Percentiles rank a stretch among this genome's conserved stretches.
These are phyloP conservation scores for Bipolaris sorokiniana DNA, from an alignment of 2,329 filamentous ascomycete genomes.

Conservation along the genomic window DNA sequence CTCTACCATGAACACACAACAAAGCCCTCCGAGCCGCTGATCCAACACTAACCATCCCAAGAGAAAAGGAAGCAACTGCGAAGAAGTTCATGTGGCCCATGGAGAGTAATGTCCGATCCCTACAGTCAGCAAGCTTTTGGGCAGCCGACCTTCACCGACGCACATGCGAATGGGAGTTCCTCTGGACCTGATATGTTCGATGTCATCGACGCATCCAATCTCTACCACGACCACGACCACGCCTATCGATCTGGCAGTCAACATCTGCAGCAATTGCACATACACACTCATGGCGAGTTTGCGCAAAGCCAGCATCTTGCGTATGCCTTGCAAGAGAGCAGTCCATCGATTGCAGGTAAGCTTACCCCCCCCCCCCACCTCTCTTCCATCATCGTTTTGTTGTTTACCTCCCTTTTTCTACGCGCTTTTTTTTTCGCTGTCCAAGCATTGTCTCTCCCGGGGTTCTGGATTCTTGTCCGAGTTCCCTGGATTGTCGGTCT, in stretches of 20 bases:
- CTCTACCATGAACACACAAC: slow-evolving; percentile 25
- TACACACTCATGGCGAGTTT: slow-evolving; percentile 25
- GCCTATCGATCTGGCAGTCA: slow-evolving; percentile 27
- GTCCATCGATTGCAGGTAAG: slow-evolving; percentile 33
- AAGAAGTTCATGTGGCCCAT: slow-evolving; percentile 36
- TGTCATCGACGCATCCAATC: slow-evolving; percentile 34
- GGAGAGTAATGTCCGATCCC: slow-evolving; percentile 47
- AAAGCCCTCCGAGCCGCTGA: slow-evolving; percentile 4
- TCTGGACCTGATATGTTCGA: slow-evolving; percentile 48
- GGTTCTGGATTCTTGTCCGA: slow-evolving; percentile 17
- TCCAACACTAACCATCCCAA: slow-evolving; percentile 6
- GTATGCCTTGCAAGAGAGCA: slow-evolving; percentile 32
- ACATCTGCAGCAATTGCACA: slow-evolving; percentile 21
- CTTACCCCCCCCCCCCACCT: slow-evolving; percentile 15
- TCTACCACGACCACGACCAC: slow-evolving; percentile 38
- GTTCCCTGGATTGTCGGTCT: slow-evolving; percentile 20
- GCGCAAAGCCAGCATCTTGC: slow-evolving; percentile 24
- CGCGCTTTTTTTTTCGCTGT: slow-evolving; percentile 5
- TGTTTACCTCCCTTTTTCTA: slow-evolving; percentile 7
- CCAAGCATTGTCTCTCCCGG: slow-evolving; percentile 8
- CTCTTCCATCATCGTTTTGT: slow-evolving; percentile 3
- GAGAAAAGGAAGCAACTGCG: slow-evolving; percentile 14
- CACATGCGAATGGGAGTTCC: slow-evolving; percentile 48
- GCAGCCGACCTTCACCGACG: slow-evolving; percentile 47
- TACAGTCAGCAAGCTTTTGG: slow-evolving; percentile 43